These are phyloP conservation scores for Sporobolomyces roseus DNA, from an alignment of 768 basidiomycete species.

Conservation along the genomic window DNA sequence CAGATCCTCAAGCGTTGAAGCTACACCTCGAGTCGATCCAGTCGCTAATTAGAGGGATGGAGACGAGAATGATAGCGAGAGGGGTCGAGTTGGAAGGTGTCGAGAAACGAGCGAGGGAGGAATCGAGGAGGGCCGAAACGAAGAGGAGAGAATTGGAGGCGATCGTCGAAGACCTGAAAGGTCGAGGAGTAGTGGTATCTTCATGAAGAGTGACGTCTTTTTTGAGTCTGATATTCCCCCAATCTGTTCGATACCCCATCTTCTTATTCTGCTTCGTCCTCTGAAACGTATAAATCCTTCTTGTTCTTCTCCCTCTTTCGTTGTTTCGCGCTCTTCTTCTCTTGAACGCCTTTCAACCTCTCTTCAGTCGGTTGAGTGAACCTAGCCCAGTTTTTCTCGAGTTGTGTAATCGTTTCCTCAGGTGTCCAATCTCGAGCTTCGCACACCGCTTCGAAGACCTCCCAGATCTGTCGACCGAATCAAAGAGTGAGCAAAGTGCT, in stretches of 20 bases:
- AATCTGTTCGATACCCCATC: neutral
- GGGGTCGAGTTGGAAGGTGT: constrained; percentile 24
- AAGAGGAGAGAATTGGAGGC: constrained; percentile 6
- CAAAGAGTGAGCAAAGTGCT: neutral
- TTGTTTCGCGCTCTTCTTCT: constrained; percentile 8
- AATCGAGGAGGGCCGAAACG: neutral
- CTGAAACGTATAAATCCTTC: constrained; percentile 25
- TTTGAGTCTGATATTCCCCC: neutral
- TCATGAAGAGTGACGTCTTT: too few relatives aligned
- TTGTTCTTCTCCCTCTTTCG: constrained; percentile 3
- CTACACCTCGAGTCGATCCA: constrained; percentile 34
- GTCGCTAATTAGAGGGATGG: constrained; percentile 31
- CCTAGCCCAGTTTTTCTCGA: constrained; percentile 68
- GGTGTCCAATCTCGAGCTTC: constrained; percentile 60
- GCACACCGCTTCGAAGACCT: constrained; percentile 66
- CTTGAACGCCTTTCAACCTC: neutral
- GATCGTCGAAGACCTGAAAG: neutral
- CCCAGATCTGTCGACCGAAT: constrained; percentile 56
- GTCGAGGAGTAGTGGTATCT: too few relatives aligned
- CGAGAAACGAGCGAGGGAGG: constrained; percentile 29
- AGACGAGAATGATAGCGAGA: constrained; percentile 27
- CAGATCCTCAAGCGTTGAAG: constrained; percentile 2
- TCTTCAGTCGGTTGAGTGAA: constrained; percentile 12
- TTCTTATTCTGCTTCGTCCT: constrained; percentile 5
- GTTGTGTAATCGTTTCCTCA: constrained; percentile 49